These are phyloP conservation scores for Alopecurus myosuroides DNA, from an alignment of 176 grass and related monocot genomes.

Conservation along the genomic window DNA sequence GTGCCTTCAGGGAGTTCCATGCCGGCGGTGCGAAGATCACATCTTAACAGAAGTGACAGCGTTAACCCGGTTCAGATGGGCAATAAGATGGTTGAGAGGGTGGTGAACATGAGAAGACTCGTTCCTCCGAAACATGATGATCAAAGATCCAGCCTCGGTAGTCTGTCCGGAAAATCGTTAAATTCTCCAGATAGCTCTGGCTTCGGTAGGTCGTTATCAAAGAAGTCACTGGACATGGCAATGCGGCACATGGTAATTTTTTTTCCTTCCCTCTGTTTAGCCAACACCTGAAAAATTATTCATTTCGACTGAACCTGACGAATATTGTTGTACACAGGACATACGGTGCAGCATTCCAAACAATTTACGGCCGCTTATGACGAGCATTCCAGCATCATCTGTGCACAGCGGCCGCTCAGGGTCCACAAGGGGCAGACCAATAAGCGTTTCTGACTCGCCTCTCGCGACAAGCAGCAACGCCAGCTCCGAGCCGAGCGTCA, in stretches of 20 bases:
- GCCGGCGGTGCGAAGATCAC: slow-evolving; percentile 73
- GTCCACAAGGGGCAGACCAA: slow-evolving; percentile 55
- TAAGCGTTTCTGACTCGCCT: slow-evolving; percentile 77
- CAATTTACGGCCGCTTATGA: slow-evolving; percentile 79
- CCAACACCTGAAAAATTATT: not conserved
- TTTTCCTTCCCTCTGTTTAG: not conserved
- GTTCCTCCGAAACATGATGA: slow-evolving; percentile 82
- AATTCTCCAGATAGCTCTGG: slow-evolving; percentile 78
- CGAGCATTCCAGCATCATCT: slow-evolving; percentile 88
- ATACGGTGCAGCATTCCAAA: slow-evolving; percentile 90
- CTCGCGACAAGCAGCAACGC: slow-evolving; percentile 91
- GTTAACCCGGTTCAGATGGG: slow-evolving; percentile 81
- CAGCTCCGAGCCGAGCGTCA: slow-evolving; percentile 83
- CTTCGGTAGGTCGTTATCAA: slow-evolving; percentile 83
- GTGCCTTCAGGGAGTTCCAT: slow-evolving; percentile 48
- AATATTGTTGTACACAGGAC: slow-evolving; percentile 52
- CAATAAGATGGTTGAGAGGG: slow-evolving; percentile 95
- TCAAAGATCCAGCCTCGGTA: slow-evolving; percentile 49
- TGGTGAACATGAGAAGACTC: slow-evolving; percentile 93
- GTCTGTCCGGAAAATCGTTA: slow-evolving; percentile 59
- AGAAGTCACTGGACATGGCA: slow-evolving; percentile 97
- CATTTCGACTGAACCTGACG: slow-evolving; percentile 8
- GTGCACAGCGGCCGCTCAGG: slow-evolving; percentile 76
- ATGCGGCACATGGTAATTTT: slow-evolving; percentile 91
- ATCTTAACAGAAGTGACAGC: slow-evolving; percentile 46